A percentile compares a stretch with the other conserved stretches of the same genome.
Evolutionary conservation across 1,139 yeast species (phyloP).

Genomic region (Magnusiomyces clavatus): DNA sequence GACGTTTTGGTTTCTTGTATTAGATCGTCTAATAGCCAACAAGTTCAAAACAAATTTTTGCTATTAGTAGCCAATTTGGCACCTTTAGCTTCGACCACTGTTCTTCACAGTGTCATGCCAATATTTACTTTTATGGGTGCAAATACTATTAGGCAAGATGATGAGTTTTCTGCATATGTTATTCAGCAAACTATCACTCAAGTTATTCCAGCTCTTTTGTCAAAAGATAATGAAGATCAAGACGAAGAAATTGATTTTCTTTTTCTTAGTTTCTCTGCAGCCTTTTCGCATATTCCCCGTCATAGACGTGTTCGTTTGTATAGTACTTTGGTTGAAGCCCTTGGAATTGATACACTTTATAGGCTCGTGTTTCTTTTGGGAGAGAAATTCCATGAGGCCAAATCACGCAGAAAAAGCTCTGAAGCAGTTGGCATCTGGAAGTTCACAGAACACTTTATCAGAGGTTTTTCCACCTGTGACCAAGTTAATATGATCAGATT

Average conservation of each 20-base stretch:
- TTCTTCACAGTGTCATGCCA: conserved; percentile 96
- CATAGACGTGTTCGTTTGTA: conserved; percentile 88
- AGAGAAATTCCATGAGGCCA: conserved; percentile 57
- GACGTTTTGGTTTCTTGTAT: conserved; percentile 88
- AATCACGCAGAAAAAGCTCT: conserved; percentile 47
- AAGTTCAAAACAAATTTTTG: conserved; percentile 81
- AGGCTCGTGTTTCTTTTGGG: conserved; percentile 72
- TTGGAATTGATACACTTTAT: conserved; percentile 59
- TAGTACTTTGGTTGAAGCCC: conserved; percentile 65
- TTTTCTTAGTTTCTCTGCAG: conserved; percentile 81
- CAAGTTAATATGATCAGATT: conserved; percentile 55
- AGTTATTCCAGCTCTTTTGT: conserved; percentile 84
- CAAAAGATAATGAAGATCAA: conserved; percentile 45
- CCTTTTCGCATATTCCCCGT: conserved; percentile 91
- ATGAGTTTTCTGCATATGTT: conserved; percentile 86
- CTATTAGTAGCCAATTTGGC: conserved; percentile 85
- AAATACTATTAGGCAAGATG: conserved; percentile 92
- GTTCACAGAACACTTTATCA: conserved; percentile 62
- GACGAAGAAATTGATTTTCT: conserved; percentile 72
- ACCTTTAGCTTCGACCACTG: conserved; percentile 79
- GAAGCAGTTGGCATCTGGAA: conserved; percentile 64
- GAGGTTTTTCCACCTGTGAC: conserved; percentile 57
- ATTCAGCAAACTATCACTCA: conserved; percentile 86
- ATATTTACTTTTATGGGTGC: conserved; percentile 99
- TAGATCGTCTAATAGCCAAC: conserved; percentile 84